Conservation (phyloP, 208 protist species). For the Trypanosoma rangeli region DNA sequence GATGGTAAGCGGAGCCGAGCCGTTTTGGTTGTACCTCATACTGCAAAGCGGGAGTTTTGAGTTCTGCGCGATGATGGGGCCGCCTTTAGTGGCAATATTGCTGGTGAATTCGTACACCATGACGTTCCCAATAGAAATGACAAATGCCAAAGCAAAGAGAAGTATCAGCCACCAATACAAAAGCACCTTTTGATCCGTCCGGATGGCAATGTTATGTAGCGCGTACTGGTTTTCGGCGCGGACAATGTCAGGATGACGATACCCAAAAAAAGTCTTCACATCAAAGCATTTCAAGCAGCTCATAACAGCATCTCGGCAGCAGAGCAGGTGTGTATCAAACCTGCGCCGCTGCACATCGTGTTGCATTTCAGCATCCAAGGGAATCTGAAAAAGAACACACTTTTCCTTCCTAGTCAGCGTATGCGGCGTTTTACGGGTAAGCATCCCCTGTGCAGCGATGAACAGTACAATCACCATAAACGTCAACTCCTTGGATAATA, state of each 20-base stretch:
- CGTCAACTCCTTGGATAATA: slow-evolving; percentile 24
- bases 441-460: slow-evolving; percentile 64
- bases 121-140: slow-evolving; percentile 61
- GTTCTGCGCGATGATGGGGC: slow-evolving; percentile 22
- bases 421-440: slow-evolving; percentile 78
- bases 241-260: slow-evolving; percentile 73
- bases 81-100: slow-evolving; percentile 40
- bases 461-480: slow-evolving; percentile 59
- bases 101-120: slow-evolving; percentile 51
- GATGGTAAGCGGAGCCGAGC: slow-evolving; percentile 45
- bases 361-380: slow-evolving; percentile 31
- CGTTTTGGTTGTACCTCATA: slow-evolving; percentile 52
- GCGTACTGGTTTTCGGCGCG: slow-evolving; percentile 53
- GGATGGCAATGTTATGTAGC: slow-evolving; percentile 57
- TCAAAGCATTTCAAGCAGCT: slow-evolving; percentile 71
- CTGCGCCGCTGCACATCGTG: slow-evolving; percentile 26
- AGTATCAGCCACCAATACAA: slow-evolving; percentile 85
- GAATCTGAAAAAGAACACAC: slow-evolving; percentile 35
- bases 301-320: slow-evolving; percentile 69
- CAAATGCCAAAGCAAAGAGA: slow-evolving; percentile 72
- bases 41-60: slow-evolving; percentile 39
- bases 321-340: slow-evolving; percentile 78
- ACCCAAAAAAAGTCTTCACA: slow-evolving; percentile 66
- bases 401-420: slow-evolving; percentile 56
- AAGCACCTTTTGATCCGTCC: slow-evolving; percentile 76